Evolutionary conservation across 805 yeast genomes (phyloP).

Genomic region (Ogataea philodendri): DNA sequence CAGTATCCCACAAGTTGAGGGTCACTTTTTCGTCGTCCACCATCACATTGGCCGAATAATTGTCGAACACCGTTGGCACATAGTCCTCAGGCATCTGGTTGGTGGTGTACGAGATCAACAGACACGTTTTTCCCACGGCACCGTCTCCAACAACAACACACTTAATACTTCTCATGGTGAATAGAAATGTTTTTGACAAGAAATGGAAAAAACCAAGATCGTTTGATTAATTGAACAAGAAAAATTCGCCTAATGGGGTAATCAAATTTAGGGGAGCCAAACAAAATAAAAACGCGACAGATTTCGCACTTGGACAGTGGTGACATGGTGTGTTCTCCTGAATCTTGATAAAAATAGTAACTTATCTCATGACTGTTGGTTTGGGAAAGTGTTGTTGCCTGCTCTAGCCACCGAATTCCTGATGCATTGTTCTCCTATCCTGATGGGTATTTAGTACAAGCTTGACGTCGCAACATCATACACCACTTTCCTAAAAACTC

Average conservation of each 20-base stretch:
- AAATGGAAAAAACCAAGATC: background rate
- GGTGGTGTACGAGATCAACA: conserved; percentile 84
- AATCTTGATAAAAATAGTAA: too few species aligned
- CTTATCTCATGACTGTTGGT: too few species aligned
- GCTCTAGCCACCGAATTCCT: background rate
- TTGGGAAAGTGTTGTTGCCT: background rate
- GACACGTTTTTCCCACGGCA: conserved; percentile 92
- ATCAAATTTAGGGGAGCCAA: too few species aligned
- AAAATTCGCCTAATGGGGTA: conserved; percentile 1
- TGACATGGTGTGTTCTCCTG: too few species aligned
- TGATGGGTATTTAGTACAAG: too few species aligned
- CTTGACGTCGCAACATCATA: too few species aligned
- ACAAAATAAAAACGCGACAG: too few species aligned
- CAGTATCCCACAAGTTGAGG: conserved; percentile 92
- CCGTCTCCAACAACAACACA: conserved; percentile 96
- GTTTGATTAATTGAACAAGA: conserved; percentile 1
- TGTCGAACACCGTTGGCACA: conserved; percentile 92
- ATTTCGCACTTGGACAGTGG: too few species aligned
- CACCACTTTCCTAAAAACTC: too few species aligned
- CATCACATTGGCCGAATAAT: conserved; percentile 83
- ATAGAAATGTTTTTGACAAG: background rate
- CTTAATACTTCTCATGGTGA: conserved; percentile 48
- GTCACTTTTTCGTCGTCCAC: conserved; percentile 79
- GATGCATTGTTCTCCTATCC: background rate
- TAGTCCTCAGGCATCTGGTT: conserved; percentile 92